These are phyloP conservation scores for Papiliotrema terrestris DNA, from an alignment of 1,284 basidiomycete genomes.

Conservation along the genomic window DNA sequence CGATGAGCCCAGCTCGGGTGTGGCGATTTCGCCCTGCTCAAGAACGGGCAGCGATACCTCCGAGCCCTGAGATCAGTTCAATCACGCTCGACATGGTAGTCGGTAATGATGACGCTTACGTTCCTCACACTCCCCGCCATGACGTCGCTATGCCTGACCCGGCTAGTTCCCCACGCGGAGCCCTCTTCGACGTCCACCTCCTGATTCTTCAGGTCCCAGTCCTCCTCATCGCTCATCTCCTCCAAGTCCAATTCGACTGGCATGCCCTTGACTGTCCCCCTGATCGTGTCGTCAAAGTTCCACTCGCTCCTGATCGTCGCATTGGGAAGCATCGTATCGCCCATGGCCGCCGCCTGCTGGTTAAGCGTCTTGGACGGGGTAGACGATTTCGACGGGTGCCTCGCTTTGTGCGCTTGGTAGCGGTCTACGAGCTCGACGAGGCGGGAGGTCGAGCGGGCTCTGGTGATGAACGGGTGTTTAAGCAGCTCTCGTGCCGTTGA, in stretches of 20 bases:
- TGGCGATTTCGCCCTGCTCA: constrained; percentile 16
- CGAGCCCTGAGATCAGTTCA: constrained; percentile 16
- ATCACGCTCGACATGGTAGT: background rate
- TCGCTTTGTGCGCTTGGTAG: constrained; percentile 51
- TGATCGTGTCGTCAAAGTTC: constrained; percentile 72
- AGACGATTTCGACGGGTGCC: constrained; percentile 11
- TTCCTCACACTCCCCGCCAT: background rate
- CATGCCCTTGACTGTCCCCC: constrained; percentile 64
- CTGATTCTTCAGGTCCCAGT: constrained; percentile 40
- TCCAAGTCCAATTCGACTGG: constrained; percentile 52
- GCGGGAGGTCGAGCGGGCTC: constrained; percentile 72
- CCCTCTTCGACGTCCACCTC: constrained; percentile 24
- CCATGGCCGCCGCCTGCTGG: constrained; percentile 25
- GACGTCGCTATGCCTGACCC: background rate
- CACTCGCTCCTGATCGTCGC: constrained; percentile 79
- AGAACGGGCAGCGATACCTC: constrained; percentile 30
- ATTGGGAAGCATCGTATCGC: constrained; percentile 21
- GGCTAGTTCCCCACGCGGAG: constrained; percentile 11
- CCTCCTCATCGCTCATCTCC: constrained; percentile 58
- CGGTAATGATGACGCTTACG: background rate
- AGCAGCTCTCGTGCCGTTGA: constrained; percentile 87
- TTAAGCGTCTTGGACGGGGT: constrained; percentile 29
- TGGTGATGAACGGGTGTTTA: constrained; percentile 84
- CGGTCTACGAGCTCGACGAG: constrained; percentile 83
- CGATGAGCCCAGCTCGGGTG: constrained; percentile 14